Evolutionary conservation across 805 yeast genomes (phyloP), one percentile per base, ranked within the genome.

Genomic region (Spathaspora hagerdaliae): DNA sequence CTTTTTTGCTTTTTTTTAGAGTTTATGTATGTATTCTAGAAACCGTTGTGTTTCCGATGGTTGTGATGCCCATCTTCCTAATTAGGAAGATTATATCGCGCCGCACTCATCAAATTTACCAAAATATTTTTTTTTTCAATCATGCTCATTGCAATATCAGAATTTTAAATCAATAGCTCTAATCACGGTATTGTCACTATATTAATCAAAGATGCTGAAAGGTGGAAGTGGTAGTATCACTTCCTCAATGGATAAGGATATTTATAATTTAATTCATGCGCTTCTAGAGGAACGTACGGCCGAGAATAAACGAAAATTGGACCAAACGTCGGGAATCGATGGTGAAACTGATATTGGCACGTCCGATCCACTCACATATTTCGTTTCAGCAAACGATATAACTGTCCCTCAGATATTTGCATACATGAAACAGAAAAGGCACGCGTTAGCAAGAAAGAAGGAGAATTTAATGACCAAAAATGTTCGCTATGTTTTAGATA

Each of bases 401-500:
- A 69, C 65, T 8, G 57, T 68, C 2, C 51, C 66, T 7, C 86
- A 84, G 44, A 74, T 83, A 2, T 55, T 81, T n/a, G 68, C 73
- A 8, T 82, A 73, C 48, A 81, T 82, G 12, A 88, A 85, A 55
- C 61, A 72, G 31, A 80, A 82, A 41, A 96, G 89, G 50, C 66
- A 81, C 34, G 77, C 83, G 31, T 69, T 90, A 54, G 75, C 78
- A 47, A 69, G 97, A 48, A 80, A 82, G 54, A 91, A 90, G 61
- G 80, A 79, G 47, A 76, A 73, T 7, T 64, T 77, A 8, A 62
- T 91, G 44, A 84, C 81, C 50, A 80, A 81, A 51, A 73, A 87
- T 3, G 76, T 88, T 2, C 86, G 81, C 29, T 74, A 77, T 34
- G 82, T 82, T 0, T 69, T 85, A 58, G 66, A 69, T 36, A 69